phyloP scores from a whole-genome alignment of 306 rosid species.

The Gleditsia sinensis region DNA sequence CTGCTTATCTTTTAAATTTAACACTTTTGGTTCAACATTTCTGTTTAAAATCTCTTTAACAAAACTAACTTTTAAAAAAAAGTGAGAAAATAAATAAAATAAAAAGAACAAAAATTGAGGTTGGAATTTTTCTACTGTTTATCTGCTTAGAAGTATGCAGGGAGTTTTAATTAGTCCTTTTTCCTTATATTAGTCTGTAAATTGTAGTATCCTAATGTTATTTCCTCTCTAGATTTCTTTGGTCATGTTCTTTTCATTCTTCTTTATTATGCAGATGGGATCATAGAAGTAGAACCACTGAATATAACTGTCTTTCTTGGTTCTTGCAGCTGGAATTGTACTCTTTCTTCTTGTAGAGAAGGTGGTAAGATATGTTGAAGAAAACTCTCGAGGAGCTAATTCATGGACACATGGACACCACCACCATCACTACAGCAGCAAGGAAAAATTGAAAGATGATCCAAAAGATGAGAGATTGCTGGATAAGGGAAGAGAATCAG shows the following conservation, averaged over 20 bases:
- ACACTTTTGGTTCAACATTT: background rate
- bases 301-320: slow-evolving; percentile 25
- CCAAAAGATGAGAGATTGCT: slow-evolving; percentile 36
- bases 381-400: slow-evolving; percentile 68
- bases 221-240: slow-evolving; percentile 17
- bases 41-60: background rate
- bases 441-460: slow-evolving; percentile 70
- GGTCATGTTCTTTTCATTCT: slow-evolving; percentile 13
- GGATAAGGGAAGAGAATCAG: slow-evolving; percentile 42
- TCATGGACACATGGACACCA: slow-evolving; percentile 79
- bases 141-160: background rate
- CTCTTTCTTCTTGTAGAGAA: slow-evolving; percentile 94
- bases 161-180: slow-evolving; percentile 11
- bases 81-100: background rate
- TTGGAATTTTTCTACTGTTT: background rate
- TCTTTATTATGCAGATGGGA: slow-evolving; percentile 22
- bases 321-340: slow-evolving; percentile 86
- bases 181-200: background rate
- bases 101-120: background rate
- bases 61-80: background rate
- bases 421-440: slow-evolving; percentile 68
- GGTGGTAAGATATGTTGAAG: slow-evolving; percentile 88
- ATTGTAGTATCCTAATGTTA: slow-evolving; percentile 1
- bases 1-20: background rate
- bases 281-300: slow-evolving; percentile 12